Conservation (phyloP, 2,329 filamentous ascomycete species). For the Paramyrothecium sp. region DNA sequence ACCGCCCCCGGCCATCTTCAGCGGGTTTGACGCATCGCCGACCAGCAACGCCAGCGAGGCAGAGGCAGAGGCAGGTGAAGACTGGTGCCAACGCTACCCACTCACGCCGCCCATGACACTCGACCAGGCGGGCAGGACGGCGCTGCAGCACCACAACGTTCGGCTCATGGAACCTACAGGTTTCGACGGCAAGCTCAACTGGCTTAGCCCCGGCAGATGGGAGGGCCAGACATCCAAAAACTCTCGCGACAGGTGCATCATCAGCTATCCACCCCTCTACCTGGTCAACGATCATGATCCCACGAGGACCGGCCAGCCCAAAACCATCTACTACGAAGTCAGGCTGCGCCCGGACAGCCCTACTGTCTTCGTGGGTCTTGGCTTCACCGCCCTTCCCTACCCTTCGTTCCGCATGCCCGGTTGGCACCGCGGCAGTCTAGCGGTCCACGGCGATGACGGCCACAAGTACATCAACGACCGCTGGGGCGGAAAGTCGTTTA, state of each 20-base stretch:
- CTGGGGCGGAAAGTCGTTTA: conserved; percentile 71
- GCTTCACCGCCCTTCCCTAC: conserved; percentile 72
- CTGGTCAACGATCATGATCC: conserved; percentile 59
- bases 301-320: conserved; percentile 34
- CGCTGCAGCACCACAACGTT: conserved; percentile 51
- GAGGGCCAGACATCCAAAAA: conserved; percentile 35
- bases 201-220: conserved; percentile 52
- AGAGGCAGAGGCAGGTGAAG: conserved; percentile 62
- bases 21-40: conserved; percentile 61
- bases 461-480: conserved; percentile 73
- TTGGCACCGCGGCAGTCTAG: conserved; percentile 75
- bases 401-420: conserved; percentile 76
- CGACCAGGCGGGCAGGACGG: conserved; percentile 42
- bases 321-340: conserved; percentile 73
- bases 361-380: conserved; percentile 59
- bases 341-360: conserved; percentile 46
- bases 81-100: conserved; percentile 63
- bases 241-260: conserved; percentile 61
- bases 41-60: conserved; percentile 67
- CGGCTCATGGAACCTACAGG: conserved; percentile 49
- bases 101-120: conserved; percentile 54
- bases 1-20: conserved; percentile 67
- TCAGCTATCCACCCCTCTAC: conserved; percentile 70
- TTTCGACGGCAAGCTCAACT: conserved; percentile 46
- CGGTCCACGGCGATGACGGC: conserved; percentile 79